Percentiles rank a stretch among this genome's conserved stretches.
These are phyloP conservation scores for Gossypium thurberi DNA, from an alignment of 345 rosid species.

Conservation along the genomic window DNA sequence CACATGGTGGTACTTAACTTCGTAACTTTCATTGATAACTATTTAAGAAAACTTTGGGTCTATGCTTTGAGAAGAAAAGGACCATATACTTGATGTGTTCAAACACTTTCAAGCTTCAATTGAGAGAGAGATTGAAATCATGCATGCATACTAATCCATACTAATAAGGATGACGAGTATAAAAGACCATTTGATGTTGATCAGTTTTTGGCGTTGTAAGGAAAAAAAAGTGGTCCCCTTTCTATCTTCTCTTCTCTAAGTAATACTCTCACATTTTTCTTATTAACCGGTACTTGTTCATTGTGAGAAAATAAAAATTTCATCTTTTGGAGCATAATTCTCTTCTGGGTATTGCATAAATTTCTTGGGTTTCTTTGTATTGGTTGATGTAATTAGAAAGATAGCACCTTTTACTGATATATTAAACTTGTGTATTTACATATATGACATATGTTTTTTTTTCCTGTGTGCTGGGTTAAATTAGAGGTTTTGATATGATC, in stretches of 20 bases:
- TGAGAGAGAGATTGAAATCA: too few relatives aligned
- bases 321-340: neutral
- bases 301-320: neutral
- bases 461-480: neutral
- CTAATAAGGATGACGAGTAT: too few relatives aligned
- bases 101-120: too few relatives aligned
- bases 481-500: neutral
- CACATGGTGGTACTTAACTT: too few relatives aligned
- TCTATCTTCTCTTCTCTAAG: constrained; percentile 1
- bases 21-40: too few relatives aligned
- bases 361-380: constrained; percentile 5
- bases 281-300: neutral
- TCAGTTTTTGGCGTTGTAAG: too few relatives aligned
- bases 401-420: neutral
- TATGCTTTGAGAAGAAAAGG: too few relatives aligned
- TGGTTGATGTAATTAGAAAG: neutral
- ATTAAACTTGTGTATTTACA: neutral
- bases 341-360: constrained; percentile 14
- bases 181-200: too few relatives aligned
- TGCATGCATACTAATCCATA: too few relatives aligned
- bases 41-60: too few relatives aligned
- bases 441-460: neutral
- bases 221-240: neutral
- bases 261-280: neutral
- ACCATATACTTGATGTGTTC: too few relatives aligned